Evolutionary conservation across 306 rosid genomes (phyloP), one percentile per base, ranked within the genome.

Genomic region (Carpinus fangiana): DNA sequence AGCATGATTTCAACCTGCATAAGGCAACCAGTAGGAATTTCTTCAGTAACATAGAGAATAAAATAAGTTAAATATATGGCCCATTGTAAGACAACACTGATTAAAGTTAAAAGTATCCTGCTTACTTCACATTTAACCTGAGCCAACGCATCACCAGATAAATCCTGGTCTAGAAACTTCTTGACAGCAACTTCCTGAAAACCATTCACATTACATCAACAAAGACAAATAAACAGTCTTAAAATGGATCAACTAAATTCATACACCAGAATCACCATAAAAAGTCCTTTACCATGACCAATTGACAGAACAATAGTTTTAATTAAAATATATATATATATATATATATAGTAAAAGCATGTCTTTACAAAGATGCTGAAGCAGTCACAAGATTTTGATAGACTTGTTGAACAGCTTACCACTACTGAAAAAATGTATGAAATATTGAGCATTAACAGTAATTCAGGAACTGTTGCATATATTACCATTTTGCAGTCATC

Each of bases 151-250:
- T 92, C 98, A 46, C 99, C 99, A 55, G 99, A 93, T 76, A 96
- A 84, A 80, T 87, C 99, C 91, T 96, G 99, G 87, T 91, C 92
- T 23, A 96, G 86, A 88, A 96, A 96, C 87, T 96, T 96, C 89
- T 96, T 96, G 82, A 96, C 99, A 72, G 99, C 99, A 79, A 96
- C 99, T 89, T 93, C 99, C 99, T 96, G 82, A 73, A 85, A 82
- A 74, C 75, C 76, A 80, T 73, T 79, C 72, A 59, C 68, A 81
- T 60, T 70, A 80, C 43, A 70, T 68, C 52, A 77, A 52, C 10
- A 23, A 76, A 41, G 57, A 82, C 48, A 75, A 67, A 45, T 38
- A 59, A 73, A 77, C 68, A 76, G 55, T 26, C 10, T 41, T 47
- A 69, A 60, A 76, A 72, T 21, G 21, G 14, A 20, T 53, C 28